These are phyloP conservation scores for Rhizoclosmatium globosum DNA, from an alignment of 192 early-diverging fungal species.

Conservation along the genomic window DNA sequence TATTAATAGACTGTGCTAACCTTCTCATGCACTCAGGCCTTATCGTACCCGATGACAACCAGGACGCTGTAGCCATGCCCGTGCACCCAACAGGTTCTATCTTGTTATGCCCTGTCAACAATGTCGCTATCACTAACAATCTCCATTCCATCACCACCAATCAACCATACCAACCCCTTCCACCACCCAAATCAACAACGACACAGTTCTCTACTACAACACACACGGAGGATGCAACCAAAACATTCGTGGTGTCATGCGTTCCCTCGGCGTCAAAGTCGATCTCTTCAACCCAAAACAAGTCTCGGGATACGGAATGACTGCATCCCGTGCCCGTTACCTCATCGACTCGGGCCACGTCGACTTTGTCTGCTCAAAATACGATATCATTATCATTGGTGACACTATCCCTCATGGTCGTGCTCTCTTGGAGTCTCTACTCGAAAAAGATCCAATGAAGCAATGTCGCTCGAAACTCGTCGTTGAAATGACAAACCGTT, in stretches of 20 bases:
- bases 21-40: not conserved
- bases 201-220: constrained; percentile 28
- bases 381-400: constrained; percentile 36
- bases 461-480: constrained; percentile 28
- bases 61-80: constrained; percentile 15
- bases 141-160: constrained; percentile 48
- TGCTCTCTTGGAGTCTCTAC: constrained; percentile 3
- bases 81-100: not conserved
- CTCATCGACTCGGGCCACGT: constrained; percentile 14
- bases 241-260: constrained; percentile 19
- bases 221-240: constrained; percentile 21
- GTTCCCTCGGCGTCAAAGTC: constrained; percentile 3
- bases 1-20: not conserved
- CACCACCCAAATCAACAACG: not conserved
- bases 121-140: constrained; percentile 45
- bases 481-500: constrained; percentile 34
- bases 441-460: constrained; percentile 18
- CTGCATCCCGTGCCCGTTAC: not conserved
- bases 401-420: constrained; percentile 35
- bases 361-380: constrained; percentile 12
- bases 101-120: not conserved
- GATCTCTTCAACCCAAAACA: constrained; percentile 15
- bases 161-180: not conserved
- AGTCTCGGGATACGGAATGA: constrained; percentile 26
- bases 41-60: constrained; percentile 10